Evolutionary conservation across 805 yeast genomes (phyloP).

Genomic region (Wickerhamiella azymoides): DNA sequence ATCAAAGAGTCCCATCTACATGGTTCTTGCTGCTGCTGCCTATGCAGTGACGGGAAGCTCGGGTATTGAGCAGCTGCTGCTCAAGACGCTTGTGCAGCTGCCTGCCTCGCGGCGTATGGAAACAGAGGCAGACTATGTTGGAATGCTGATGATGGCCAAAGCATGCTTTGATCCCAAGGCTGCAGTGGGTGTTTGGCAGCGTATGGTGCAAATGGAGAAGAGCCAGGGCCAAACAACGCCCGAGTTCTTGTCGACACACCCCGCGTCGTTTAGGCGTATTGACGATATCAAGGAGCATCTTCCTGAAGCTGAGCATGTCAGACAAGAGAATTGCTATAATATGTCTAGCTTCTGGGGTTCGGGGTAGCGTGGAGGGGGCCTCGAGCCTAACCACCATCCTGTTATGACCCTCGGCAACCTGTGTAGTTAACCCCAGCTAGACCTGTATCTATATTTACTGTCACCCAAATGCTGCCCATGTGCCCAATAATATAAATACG

Average conservation of each 20-base stretch:
- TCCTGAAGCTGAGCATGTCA: conserved; percentile 28
- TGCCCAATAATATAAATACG: no score
- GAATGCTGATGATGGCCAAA: conserved; percentile 77
- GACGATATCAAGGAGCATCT: conserved; percentile 52
- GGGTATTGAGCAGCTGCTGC: conserved; percentile 37
- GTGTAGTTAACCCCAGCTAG: no score
- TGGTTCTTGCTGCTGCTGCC: conserved; percentile 37
- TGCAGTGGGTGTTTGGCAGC: conserved; percentile 65
- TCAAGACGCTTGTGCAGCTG: conserved; percentile 45
- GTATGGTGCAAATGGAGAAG: conserved; percentile 50
- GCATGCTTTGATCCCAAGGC: conserved; percentile 76
- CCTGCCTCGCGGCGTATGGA: conserved; percentile 93
- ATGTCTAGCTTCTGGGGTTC: neutral
- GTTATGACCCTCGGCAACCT: no score
- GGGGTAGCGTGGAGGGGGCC: no score
- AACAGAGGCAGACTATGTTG: conserved; percentile 90
- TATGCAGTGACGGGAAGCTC: conserved; percentile 50
- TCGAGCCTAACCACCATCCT: no score
- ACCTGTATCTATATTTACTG: no score
- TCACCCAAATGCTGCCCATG: no score
- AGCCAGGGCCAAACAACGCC: conserved; percentile 27
- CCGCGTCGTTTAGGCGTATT: conserved; percentile 63
- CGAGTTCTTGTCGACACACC: conserved; percentile 79
- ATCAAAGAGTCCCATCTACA: conserved; percentile 61
- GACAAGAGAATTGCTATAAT: conserved; percentile 8